Base-by-base conservation (phyloP, 208 protist species). In the Trypanosoma melophagium region DNA sequence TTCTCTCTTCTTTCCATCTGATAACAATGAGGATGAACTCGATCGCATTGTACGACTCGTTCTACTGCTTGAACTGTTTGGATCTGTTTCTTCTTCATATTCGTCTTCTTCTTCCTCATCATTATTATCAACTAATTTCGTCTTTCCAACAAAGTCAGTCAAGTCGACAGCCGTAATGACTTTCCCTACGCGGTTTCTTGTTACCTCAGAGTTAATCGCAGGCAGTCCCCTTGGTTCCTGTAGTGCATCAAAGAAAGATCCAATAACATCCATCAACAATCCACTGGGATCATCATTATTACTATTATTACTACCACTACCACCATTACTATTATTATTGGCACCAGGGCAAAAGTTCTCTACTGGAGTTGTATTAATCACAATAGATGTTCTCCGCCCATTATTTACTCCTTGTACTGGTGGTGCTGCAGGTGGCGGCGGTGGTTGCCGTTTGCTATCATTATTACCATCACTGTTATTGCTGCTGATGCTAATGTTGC, bases 131-230 rank as follows among this genome's bases (percentile, higher is more conserved):
- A 66, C 28, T 7, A 66, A 53, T 44, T 16, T 24, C 31, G 5
- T 21, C 41, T 60, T 81, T 17, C 76, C 77, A 24, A 75, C 75
- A 66, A 84, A 88, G 31, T 80, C 77, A 10, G 53, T 44, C 22
- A 94, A 62, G 57, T 95, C 81, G 42, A 95, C 68, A 14, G 71
- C 63, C 14, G 53, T 22, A 62, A 92, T 67, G 3, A 83, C 84
- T 41, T 78, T 81, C 54, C 92, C 84, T 9, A 95, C 86, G 55
- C 89, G 89, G 25, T 38, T 68, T n/a, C 60, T 67, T 72, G 86
- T 95, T 22, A 78, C 66, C 14, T 83, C 77, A 0, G 89, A 92
- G 22, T 63, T 84, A 16, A 95, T 76, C 16, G 74, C 83, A 2
- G 69, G 77, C 49, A 92, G 51, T 42, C 74, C 83, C 53, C 84